A percentile compares a stretch with the other conserved stretches of the same genome.
Evolutionary conservation across 441 rosid species (phyloP).

Genomic region (Theobroma grandiflorum): DNA sequence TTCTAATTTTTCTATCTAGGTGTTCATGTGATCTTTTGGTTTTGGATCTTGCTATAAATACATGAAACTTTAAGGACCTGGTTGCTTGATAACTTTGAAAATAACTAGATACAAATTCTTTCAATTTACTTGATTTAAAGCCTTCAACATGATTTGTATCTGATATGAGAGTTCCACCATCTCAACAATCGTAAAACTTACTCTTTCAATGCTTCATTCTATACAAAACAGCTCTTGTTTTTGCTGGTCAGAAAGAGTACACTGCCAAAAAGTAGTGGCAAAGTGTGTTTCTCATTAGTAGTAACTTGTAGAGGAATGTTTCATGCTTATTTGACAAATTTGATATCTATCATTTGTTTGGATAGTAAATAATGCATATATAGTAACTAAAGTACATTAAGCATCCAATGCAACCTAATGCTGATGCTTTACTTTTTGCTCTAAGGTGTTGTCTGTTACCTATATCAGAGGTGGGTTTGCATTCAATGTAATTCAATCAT

Average conservation of each 20-base stretch:
- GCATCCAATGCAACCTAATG: constrained; percentile 17
- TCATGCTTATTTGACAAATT: neutral
- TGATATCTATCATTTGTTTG: neutral
- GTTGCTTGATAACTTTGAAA: neutral
- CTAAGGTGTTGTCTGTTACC: constrained; percentile 82
- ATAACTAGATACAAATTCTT: neutral
- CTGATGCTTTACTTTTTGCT: constrained; percentile 27
- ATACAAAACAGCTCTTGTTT: neutral
- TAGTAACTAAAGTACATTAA: neutral
- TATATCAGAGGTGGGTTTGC: constrained; percentile 64
- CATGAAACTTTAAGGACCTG: neutral
- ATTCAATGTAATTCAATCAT: constrained; percentile 57
- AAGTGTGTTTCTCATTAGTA: neutral
- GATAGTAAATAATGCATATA: constrained; percentile 7
- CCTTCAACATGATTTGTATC: neutral
- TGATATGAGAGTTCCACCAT: neutral
- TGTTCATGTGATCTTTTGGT: constrained; percentile 30
- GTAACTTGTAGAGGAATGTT: constrained; percentile 20
- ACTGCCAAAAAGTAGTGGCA: neutral
- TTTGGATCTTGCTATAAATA: constrained; percentile 40
- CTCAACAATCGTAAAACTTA: neutral
- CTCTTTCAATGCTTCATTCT: neutral
- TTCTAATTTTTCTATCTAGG: constrained; percentile 23
- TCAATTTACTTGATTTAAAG: neutral
- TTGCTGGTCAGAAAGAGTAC: neutral